These are phyloP conservation scores for Leishmania amazonensis DNA, from an alignment of 208 protist genomes.

Conservation along the genomic window DNA sequence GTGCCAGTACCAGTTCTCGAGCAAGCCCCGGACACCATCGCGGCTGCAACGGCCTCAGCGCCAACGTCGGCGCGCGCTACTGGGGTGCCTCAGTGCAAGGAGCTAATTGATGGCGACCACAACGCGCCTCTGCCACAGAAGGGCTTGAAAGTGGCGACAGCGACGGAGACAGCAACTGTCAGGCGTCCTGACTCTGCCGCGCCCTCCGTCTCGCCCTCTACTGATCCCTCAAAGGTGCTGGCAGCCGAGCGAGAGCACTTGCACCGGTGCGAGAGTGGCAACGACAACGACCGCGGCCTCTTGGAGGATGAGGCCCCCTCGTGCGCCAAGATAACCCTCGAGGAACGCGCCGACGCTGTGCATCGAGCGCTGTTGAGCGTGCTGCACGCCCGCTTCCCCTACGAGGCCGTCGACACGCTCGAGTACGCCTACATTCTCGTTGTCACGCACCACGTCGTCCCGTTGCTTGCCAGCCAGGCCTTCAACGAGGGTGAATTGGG, in stretches of 20 bases:
- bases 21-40: slow-evolving; percentile 15
- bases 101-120: background rate
- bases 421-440: slow-evolving; percentile 70
- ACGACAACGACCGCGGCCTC: no score
- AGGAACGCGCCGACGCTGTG: slow-evolving; percentile 51
- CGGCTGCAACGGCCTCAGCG: background rate
- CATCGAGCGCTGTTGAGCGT: slow-evolving; percentile 63
- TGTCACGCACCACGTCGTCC: slow-evolving; percentile 54
- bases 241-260: background rate
- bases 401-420: slow-evolving; percentile 60
- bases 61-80: background rate
- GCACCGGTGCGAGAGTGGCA: background rate
- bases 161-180: background rate
- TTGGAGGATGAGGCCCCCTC: background rate
- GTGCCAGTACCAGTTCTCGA: slow-evolving; percentile 42
- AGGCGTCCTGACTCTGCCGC: background rate
- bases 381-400: slow-evolving; percentile 61
- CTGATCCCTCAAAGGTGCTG: background rate
- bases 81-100: background rate
- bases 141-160: background rate
- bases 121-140: background rate
- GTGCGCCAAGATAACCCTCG: slow-evolving; percentile 33
- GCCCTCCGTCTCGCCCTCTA: background rate
- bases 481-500: slow-evolving; percentile 38
- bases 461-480: slow-evolving; percentile 30